Base-by-base conservation (phyloP, 148 eudicot genomes). In the Amaranthus palmeri region DNA sequence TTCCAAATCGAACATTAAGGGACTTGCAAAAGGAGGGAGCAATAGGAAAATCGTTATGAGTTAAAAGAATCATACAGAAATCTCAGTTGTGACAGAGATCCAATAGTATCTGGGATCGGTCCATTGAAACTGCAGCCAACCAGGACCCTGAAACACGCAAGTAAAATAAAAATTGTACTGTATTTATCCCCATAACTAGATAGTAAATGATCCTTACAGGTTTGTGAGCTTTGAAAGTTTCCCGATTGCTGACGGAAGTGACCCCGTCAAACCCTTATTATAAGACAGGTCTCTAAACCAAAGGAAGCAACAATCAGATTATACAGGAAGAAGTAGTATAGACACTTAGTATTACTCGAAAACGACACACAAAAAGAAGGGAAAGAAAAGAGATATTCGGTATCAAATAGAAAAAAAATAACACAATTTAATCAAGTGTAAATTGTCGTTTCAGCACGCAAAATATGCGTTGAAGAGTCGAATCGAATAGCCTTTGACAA, bases 201-300 rank as follows among this genome's bases (percentile, higher is more conserved):
- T 25, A 25, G 1, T 25, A 25, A 25, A 25, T 25, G 36, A 25
- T 25, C 36, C 92, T 86, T 89, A 93, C 97, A 93, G 71, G 62
- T 61, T 85, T 45, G 83, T 64, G 41, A 93, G 81, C 57, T 91
- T 83, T 25, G 73, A 44, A 71, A 91, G 61, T 62, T 70, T 67
- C 71, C 93, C 93, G 62, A 93, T 86, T 47, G 83, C 65, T 65
- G 79, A 54, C 68, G 96, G 87, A 83, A 93, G 85, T 67, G 90
- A 47, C 54, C 98, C 97, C 0, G 69, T 72, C 79, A 93, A 44
- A 13, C 82, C 93, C 73, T 74, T 79, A 79, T 93, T 93, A 72
- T 86, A 89, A 43, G 98, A 91, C 55, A 93, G 82, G 73, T 93
- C 98, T 62, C 98, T 93, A 68, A 17, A 81, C 25, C 54, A 46